phyloP scores from a whole-genome alignment of 257 asterid species.

The Petunia axillaris region DNA sequence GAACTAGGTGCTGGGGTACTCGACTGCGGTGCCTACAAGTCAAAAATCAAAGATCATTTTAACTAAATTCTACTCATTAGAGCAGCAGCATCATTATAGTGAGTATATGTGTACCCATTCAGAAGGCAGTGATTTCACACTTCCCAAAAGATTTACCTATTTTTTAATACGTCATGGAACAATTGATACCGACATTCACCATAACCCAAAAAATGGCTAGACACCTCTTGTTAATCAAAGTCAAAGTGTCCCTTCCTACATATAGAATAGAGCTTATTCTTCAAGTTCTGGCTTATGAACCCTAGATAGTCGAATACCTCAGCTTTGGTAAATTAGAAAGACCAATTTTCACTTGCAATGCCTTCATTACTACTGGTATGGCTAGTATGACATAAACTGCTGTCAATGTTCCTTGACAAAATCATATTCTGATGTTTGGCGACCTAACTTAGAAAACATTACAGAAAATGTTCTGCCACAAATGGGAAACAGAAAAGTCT shows the following conservation, averaged over 20 bases:
- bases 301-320: background rate
- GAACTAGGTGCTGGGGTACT: constrained; percentile 48
- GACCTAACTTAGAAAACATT: background rate
- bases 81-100: background rate
- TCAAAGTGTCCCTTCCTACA: background rate
- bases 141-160: background rate
- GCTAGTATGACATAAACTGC: background rate
- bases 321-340: background rate
- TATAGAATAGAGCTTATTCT: background rate
- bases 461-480: background rate
- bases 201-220: background rate
- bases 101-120: background rate
- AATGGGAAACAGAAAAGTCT: background rate
- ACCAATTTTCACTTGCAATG: background rate
- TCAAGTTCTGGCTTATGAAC: background rate
- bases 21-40: constrained; percentile 56
- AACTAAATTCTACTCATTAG: background rate
- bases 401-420: background rate
- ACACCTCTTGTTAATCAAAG: background rate
- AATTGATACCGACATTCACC: constrained; percentile 1
- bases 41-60: background rate
- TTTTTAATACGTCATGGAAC: background rate
- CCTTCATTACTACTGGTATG: background rate
- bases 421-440: background rate
- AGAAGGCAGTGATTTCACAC: background rate